A percentile compares a stretch with the other conserved stretches of the same genome.
Evolutionary conservation across 176 grass and related monocot species (phyloP).

Genomic region (Urochloa ruziziensis): DNA sequence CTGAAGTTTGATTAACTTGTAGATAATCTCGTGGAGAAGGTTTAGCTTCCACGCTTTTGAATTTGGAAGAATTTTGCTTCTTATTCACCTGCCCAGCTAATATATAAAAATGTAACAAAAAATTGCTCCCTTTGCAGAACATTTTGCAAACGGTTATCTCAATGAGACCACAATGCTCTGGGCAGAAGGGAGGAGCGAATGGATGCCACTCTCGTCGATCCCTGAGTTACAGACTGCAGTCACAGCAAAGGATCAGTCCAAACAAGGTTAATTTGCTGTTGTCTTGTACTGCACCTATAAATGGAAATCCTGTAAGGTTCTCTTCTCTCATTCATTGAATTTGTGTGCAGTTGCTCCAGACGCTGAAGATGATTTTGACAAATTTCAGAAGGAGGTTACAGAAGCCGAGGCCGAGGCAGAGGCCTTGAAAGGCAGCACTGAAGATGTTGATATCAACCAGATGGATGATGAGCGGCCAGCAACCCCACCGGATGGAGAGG

Average conservation of each 20-base stretch:
- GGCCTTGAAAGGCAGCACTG: not conserved
- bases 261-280: constrained; percentile 39
- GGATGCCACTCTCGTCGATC: constrained; percentile 65
- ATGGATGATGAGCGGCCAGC: constrained; percentile 58
- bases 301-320: not conserved
- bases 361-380: constrained; percentile 68
- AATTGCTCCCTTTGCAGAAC: constrained; percentile 46
- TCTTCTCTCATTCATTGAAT: constrained; percentile 15
- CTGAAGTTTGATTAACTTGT: not conserved
- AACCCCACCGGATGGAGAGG: constrained; percentile 82
- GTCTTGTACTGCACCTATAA: not conserved
- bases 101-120: not conserved
- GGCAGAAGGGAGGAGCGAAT: constrained; percentile 79
- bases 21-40: not conserved
- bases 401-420: constrained; percentile 54
- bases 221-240: constrained; percentile 51
- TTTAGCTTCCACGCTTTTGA: not conserved
- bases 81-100: not conserved
- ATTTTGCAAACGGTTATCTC: constrained; percentile 72
- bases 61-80: constrained; percentile 11
- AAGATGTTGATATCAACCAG: not conserved
- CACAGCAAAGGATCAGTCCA: constrained; percentile 23
- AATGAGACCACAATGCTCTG: constrained; percentile 68
- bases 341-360: constrained; percentile 28
- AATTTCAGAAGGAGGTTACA: constrained; percentile 78